Base-by-base conservation (phyloP, 139 green algal species). In the Tetradesmus obliquus region DNA sequence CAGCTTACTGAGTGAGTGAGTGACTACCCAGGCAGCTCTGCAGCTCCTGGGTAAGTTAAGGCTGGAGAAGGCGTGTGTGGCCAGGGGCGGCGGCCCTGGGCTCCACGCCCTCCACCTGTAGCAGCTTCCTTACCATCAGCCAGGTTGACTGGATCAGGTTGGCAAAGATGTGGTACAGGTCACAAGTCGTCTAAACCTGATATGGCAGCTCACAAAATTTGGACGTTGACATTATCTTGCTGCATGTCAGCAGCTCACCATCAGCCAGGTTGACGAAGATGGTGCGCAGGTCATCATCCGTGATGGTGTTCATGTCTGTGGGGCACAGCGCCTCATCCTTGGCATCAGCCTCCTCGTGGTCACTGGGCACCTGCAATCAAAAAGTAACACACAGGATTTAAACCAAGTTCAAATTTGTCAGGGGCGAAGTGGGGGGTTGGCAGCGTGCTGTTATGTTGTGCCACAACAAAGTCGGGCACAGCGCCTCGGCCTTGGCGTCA, bases 281-380 rank as follows among this genome's bases (percentile, higher is more conserved):
- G 5, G 24, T 82, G 0, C 93, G 87, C 58, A 95, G 82, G 79
- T 95, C 93, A 57, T 95, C 93, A 79, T 95, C 93, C 10, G 57
- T 89, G 54, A 82, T 88, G 82, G 17, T 72, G 86, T 95, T 94
- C 88, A 93, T 95, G 89, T 97, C 95, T 2, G 76, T 94, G 1
- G 95, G 95, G 53, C 93, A 95, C 79, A 97, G 94, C 53, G 94
- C 94, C 85, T 97, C 95, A 80, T 97, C 95, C 91, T 94, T 95
- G 57, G 76, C 84, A 24, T 97, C 95, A 71, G 79, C 83, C 86
- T 95, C 93, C 22, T 92, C 86, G 74, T 85, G 53, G 82, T 88
- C 82, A 79, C 24, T 92, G 22, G 91, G 86, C 15, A 79, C 80
- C 71, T 82, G 82, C 76, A 66, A 62, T 74, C 72, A 86, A 0